These are phyloP conservation scores for Choiromyces venosus DNA, from an alignment of 495 filamentous ascomycete species.

Conservation along the genomic window DNA sequence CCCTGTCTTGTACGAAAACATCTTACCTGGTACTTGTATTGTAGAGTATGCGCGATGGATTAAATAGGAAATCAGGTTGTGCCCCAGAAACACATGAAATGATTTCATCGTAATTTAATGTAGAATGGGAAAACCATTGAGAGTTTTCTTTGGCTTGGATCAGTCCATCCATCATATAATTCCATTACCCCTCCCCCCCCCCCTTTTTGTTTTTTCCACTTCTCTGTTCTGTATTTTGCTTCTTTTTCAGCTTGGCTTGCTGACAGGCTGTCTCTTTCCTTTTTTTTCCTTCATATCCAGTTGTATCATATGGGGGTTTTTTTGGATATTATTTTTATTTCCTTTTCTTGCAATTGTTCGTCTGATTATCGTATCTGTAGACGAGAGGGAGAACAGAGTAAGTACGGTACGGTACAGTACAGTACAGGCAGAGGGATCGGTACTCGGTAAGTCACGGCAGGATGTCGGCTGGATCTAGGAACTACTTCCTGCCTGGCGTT, in stretches of 20 bases:
- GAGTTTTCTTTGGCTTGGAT: neutral
- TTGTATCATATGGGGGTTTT: neutral
- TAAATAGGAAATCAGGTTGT: neutral
- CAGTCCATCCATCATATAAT: neutral
- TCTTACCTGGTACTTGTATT: no score
- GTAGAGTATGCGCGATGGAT: neutral
- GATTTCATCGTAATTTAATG: neutral
- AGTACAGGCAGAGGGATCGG: neutral
- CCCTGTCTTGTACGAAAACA: no score
- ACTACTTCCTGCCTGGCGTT: neutral
- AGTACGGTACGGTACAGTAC: neutral
- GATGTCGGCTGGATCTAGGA: neutral
- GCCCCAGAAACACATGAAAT: neutral
- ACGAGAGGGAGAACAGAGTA: neutral
- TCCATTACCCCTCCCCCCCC: neutral
- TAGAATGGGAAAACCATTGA: neutral
- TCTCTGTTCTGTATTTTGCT: neutral
- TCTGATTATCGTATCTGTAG: neutral
- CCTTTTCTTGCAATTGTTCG: neutral
- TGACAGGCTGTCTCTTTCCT: neutral
- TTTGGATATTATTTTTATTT: neutral
- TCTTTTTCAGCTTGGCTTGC: neutral
- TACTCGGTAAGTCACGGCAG: neutral
- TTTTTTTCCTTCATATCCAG: neutral
- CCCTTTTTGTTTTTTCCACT: neutral